phyloP scores from a whole-genome alignment of 164 flowering plant genomes.

The Liquidambar formosana region DNA sequence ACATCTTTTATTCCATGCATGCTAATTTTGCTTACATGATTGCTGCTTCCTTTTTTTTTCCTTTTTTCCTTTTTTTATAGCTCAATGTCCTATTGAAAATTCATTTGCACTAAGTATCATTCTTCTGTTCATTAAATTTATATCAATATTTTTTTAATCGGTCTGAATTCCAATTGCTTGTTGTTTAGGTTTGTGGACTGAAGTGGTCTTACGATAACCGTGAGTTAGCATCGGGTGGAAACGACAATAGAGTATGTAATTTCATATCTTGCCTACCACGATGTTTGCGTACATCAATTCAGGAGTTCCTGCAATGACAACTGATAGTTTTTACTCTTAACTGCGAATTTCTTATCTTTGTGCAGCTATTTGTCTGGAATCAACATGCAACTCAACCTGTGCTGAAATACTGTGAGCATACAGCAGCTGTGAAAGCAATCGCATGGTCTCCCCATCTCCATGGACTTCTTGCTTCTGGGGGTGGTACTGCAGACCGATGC shows the following conservation, averaged over 20 bases:
- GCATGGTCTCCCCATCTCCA: slow-evolving; percentile 98
- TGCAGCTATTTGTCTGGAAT: slow-evolving; percentile 97
- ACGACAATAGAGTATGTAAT: slow-evolving; percentile 76
- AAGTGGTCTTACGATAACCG: slow-evolving; percentile 99
- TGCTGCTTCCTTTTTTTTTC: background rate
- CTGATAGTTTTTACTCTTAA: background rate
- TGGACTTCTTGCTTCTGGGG: slow-evolving; percentile 98
- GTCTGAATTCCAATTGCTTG: background rate
- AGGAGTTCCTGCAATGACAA: background rate
- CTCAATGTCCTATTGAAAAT: background rate
- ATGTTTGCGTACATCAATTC: background rate
- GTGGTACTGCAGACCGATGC: slow-evolving; percentile 96
- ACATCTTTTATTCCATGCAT: background rate
- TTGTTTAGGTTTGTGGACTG: slow-evolving; percentile 84
- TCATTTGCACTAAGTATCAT: background rate
- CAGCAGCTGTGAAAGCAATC: slow-evolving; percentile 99
- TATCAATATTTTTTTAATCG: background rate
- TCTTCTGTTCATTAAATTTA: slow-evolving; percentile 1
- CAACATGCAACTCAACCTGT: slow-evolving; percentile 91
- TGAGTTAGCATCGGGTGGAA: slow-evolving; percentile 97
- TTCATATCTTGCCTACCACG: background rate
- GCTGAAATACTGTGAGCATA: slow-evolving; percentile 86
- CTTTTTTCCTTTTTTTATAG: background rate
- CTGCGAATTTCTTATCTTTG: background rate
- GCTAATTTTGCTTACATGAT: background rate